Percentiles rank a stretch among this genome's conserved stretches.
phyloP scores from a whole-genome alignment of 805 yeast genomes.

The Metschnikowia baotianmanensis region DNA sequence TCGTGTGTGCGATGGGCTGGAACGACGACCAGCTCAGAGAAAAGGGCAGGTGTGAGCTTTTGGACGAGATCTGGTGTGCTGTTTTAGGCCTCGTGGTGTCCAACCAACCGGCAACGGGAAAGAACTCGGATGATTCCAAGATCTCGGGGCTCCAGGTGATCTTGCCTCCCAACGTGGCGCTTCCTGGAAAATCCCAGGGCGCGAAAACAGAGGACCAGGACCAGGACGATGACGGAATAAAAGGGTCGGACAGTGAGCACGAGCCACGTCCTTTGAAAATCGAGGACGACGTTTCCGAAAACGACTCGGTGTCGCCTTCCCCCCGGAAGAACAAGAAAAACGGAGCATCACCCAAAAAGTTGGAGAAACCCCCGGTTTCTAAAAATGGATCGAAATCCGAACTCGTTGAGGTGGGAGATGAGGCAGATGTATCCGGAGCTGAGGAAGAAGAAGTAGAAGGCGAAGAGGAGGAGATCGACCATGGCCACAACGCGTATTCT shows the following conservation, averaged over 20 bases:
- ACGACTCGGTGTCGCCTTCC: constrained; percentile 9
- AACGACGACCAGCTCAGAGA: constrained; percentile 36
- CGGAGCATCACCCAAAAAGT: neutral
- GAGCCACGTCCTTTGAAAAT: constrained; percentile 20
- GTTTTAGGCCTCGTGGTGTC: constrained; percentile 55
- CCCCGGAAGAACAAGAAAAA: constrained; percentile 3
- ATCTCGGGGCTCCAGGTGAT: constrained; percentile 32
- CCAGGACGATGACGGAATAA: constrained; percentile 4
- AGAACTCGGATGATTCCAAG: constrained; percentile 34
- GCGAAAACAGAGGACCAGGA: constrained; percentile 1
- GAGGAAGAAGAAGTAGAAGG: constrained; percentile 25
- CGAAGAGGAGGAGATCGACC: constrained; percentile 4
- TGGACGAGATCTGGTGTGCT: constrained; percentile 70
- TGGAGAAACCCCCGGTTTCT: neutral
- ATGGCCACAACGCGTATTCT: constrained; percentile 43
- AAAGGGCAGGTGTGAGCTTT: constrained; percentile 46
- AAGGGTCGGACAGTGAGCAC: constrained; percentile 23
- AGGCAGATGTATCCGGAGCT: constrained; percentile 16
- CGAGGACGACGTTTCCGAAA: constrained; percentile 19
- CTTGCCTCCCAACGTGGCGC: constrained; percentile 28
- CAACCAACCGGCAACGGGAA: constrained; percentile 24
- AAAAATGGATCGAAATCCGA: neutral
- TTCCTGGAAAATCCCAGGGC: constrained; percentile 7
- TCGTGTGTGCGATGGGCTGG: constrained; percentile 55
- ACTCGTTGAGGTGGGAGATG: constrained; percentile 17